These are phyloP conservation scores for Ichthyophthirius multifiliis DNA, from an alignment of 169 alveolate genomes.

Conservation along the genomic window DNA sequence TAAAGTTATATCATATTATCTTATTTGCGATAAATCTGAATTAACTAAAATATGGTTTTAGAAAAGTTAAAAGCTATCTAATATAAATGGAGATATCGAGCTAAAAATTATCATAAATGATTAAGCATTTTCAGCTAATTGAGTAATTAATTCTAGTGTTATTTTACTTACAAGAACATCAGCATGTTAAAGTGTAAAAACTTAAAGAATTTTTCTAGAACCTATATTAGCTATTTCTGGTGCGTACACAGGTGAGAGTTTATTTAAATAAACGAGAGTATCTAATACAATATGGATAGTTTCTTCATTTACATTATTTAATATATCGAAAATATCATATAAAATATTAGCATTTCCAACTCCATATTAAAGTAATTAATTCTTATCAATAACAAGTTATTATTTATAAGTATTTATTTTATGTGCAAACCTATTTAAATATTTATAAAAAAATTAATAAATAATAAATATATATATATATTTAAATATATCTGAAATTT, in stretches of 20 bases:
- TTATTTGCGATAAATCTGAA: conserved; percentile 17
- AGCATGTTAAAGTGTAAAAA: conserved; percentile 30
- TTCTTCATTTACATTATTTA: not conserved
- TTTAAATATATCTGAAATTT: not conserved
- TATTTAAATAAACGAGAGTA: conserved; percentile 18
- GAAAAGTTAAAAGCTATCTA: conserved; percentile 26
- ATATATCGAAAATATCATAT: conserved; percentile 12
- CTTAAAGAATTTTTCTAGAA: conserved; percentile 14
- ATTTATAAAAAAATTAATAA: not conserved
- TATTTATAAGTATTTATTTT: not conserved
- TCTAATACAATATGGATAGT: conserved; percentile 21
- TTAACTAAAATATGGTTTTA: conserved; percentile 5
- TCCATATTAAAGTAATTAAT: not conserved
- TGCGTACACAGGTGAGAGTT: conserved; percentile 10
- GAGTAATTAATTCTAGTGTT: conserved; percentile 19
- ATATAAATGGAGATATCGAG: conserved; percentile 32
- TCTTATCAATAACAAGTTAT: conserved; percentile 11
- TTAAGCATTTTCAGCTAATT: conserved; percentile 17
- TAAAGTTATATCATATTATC: conserved; percentile 18
- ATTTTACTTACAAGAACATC: conserved; percentile 12
- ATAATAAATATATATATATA: not conserved
- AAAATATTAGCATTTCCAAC: not conserved
- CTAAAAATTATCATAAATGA: conserved; percentile 16
- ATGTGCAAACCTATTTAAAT: conserved; percentile 11
- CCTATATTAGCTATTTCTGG: conserved; percentile 30